phyloP scores from a whole-genome alignment of 768 basidiomycete species.

The Lactarius evosmus region DNA sequence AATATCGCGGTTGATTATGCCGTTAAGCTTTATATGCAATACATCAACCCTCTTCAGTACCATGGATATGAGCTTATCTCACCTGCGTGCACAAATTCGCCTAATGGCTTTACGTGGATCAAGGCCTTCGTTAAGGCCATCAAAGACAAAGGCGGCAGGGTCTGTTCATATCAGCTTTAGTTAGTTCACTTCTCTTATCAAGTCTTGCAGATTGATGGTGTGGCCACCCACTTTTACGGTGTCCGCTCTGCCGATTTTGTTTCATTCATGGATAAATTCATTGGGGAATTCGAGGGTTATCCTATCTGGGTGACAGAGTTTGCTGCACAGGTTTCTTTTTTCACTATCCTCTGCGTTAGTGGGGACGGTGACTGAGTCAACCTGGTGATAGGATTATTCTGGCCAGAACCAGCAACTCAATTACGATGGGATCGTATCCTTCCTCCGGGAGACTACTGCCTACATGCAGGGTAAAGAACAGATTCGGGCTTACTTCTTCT shows the following conservation, averaged over 20 bases:
- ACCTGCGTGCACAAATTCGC: slow-evolving; percentile 65
- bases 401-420: slow-evolving; percentile 42
- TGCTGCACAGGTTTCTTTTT: slow-evolving; percentile 53
- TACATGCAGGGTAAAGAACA: slow-evolving; percentile 47
- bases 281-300: slow-evolving; percentile 41
- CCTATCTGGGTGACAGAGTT: slow-evolving; percentile 65
- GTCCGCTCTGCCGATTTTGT: slow-evolving; percentile 47
- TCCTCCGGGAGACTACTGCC: slow-evolving; percentile 44
- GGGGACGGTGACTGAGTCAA: neutral
- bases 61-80: slow-evolving; percentile 57
- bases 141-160: slow-evolving; percentile 49
- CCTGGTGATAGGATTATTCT: slow-evolving; percentile 48
- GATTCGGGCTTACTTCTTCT: slow-evolving; percentile 50
- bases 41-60: slow-evolving; percentile 55
- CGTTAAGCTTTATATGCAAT: slow-evolving; percentile 54
- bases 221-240: slow-evolving; percentile 73
- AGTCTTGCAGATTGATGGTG: slow-evolving; percentile 46
- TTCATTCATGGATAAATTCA: slow-evolving; percentile 46
- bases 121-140: slow-evolving; percentile 47
- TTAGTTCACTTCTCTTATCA: neutral
- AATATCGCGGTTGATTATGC: slow-evolving; percentile 52
- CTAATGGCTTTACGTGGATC: slow-evolving; percentile 63
- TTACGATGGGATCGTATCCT: slow-evolving; percentile 43
- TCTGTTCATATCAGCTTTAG: slow-evolving; percentile 29
- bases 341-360: neutral